These are phyloP conservation scores for Sclerospora graminicola DNA, from an alignment of 352 stramenopile species.

Conservation along the genomic window DNA sequence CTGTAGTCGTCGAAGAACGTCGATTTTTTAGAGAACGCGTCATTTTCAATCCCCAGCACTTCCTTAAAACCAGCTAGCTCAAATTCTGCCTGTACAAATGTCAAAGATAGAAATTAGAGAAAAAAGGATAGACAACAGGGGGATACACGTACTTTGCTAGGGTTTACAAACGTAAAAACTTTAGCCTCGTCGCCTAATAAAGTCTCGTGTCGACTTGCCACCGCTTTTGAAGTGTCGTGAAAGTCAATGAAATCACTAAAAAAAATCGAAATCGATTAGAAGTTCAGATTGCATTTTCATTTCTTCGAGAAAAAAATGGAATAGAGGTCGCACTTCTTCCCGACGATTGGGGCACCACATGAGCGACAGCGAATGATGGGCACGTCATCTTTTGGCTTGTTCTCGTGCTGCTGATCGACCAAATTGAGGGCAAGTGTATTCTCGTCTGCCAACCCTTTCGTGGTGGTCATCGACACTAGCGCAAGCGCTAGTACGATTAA, in stretches of 20 bases:
- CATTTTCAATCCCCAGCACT: conserved; percentile 40
- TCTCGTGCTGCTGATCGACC: conserved; percentile 8
- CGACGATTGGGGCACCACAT: conserved; percentile 57
- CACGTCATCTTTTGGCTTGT: conserved; percentile 22
- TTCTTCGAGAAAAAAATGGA: too few species aligned
- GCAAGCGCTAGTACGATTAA: conserved; percentile 12
- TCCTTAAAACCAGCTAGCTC: conserved; percentile 65
- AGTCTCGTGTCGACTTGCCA: conserved; percentile 37
- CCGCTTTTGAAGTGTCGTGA: conserved; percentile 62
- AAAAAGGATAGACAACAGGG: neutral
- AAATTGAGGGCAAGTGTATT: conserved; percentile 2
- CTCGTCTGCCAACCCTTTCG: conserved; percentile 5
- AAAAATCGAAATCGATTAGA: conserved; percentile 4
- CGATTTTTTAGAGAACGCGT: conserved; percentile 58
- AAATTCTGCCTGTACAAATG: conserved; percentile 46
- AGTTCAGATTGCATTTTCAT: too few species aligned
- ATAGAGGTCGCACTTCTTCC: conserved; percentile 35
- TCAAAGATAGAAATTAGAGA: neutral
- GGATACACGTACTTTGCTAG: conserved; percentile 33
- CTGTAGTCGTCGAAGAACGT: conserved; percentile 81
- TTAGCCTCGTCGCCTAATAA: conserved; percentile 39
- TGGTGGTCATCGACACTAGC: conserved; percentile 4
- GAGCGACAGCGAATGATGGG: conserved; percentile 60
- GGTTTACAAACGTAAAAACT: conserved; percentile 74
- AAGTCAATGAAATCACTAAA: conserved; percentile 60